Conservation (phyloP, 345 rosid genomes). For the Rubroshorea leprosula region DNA sequence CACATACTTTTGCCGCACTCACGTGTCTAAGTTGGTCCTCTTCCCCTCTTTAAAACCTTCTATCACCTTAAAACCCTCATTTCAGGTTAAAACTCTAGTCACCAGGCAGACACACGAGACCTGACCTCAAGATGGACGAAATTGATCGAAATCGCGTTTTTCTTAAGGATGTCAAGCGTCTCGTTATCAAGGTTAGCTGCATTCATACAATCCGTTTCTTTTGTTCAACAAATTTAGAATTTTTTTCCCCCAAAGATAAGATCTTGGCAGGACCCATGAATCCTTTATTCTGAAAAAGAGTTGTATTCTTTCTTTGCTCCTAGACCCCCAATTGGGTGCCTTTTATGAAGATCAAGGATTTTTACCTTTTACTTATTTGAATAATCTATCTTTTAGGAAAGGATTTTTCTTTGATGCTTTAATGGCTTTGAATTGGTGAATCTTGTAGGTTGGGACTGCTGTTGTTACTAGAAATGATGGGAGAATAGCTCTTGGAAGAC, state of each 20-base stretch:
- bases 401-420: background rate
- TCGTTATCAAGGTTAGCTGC: background rate
- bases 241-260: too few species aligned
- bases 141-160: background rate
- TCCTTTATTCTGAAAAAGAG: too few species aligned
- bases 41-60: background rate
- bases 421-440: background rate
- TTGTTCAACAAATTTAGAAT: background rate
- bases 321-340: too few species aligned
- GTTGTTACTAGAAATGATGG: conserved; percentile 55
- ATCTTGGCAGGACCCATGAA: too few species aligned
- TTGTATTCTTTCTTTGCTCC: too few species aligned
- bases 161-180: background rate
- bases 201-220: background rate
- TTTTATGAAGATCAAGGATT: background rate
- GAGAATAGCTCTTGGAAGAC: conserved; percentile 51
- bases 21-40: too few species aligned
- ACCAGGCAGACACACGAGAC: background rate
- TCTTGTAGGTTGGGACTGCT: conserved; percentile 54
- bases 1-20: too few species aligned
- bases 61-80: background rate
- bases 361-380: background rate
- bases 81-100: too few species aligned
- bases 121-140: background rate
- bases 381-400: background rate